Evolutionary conservation across 345 rosid species (phyloP).

Genomic region (Bruguiera parviflora): DNA sequence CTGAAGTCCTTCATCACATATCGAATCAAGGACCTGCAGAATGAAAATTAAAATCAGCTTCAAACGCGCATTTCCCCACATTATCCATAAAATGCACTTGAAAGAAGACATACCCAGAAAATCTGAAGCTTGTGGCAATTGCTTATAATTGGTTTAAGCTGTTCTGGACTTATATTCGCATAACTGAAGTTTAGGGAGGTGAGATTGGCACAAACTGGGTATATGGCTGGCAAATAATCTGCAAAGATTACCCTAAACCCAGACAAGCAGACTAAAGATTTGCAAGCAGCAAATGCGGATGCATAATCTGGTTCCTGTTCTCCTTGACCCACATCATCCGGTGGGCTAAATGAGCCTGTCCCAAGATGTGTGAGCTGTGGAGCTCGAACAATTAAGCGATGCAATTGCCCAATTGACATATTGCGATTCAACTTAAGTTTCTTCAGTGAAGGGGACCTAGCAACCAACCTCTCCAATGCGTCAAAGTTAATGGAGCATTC

Average conservation of each 20-base stretch:
- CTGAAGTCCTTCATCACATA: constrained; percentile 81
- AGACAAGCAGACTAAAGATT: constrained; percentile 66
- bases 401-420: constrained; percentile 58
- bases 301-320: constrained; percentile 55
- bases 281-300: constrained; percentile 62
- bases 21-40: constrained; percentile 78
- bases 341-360: constrained; percentile 63
- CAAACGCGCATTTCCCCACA: constrained; percentile 13
- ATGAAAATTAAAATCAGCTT: constrained; percentile 22
- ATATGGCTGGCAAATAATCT: constrained; percentile 64
- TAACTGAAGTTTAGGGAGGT: constrained; percentile 86
- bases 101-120: constrained; percentile 62
- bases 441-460: constrained; percentile 62
- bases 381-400: constrained; percentile 52
- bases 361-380: constrained; percentile 82
- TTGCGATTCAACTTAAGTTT: constrained; percentile 58
- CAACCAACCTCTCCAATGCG: constrained; percentile 69
- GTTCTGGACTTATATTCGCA: constrained; percentile 62
- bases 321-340: constrained; percentile 36
- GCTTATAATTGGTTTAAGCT: constrained; percentile 62
- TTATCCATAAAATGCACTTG: neutral
- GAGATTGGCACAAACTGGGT: constrained; percentile 68
- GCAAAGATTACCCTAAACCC: constrained; percentile 71
- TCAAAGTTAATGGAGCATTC: constrained; percentile 54
- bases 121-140: constrained; percentile 66